Evolutionary conservation across 2,329 filamentous ascomycete species (phyloP), one percentile per base, ranked within the genome.

Genomic region (Verticillium nonalfalfae): DNA sequence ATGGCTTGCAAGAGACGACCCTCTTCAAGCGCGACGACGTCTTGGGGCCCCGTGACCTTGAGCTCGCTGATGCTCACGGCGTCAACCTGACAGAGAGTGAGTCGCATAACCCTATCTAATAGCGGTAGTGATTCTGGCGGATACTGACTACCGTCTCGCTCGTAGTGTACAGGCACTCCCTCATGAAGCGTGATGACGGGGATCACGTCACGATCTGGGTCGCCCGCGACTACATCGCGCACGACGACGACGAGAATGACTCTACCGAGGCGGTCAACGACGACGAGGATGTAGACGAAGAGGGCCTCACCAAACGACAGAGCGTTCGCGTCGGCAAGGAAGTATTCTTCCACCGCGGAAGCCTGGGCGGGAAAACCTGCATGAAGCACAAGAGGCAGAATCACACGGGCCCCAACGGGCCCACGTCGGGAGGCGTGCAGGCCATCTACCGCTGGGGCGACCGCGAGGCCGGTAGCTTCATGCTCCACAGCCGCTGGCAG

Each of bases 131-230:
- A 11, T 55, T 21, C 52, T 55, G 26, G 52, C 52, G 18, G 10
- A 55, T 55, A 55, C 52, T 55, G 52, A 55, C 26, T 9, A 55
- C 52, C 26, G 26, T 7, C 52, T 15, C 52, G 52, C 52, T 55
- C 52, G 52, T 21, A 56, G 54, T 56, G 54, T 35, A 56, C 33
- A 56, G 31, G 54, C 54, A 56, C 54, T 56, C 54, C 54, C 1
- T 56, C 26, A 33, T 56, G 26, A 56, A 56, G 54, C 54, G 54
- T 35, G 54, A 56, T 31, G 54, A 56, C 54, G 31, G 54, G 13
- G 54, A 56, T 56, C 54, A 56, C 54, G 54, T 56, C 54, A 56
- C 54, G 13, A 56, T 56, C 54, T 56, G 54, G 54, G 31, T 56
- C 54, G 31, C 54, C 54, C 54, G 54, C 54, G 4, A 35, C 54